These are phyloP conservation scores for Epithemia pelagica DNA, from an alignment of 108 stramenopile genomes.

Conservation along the genomic window DNA sequence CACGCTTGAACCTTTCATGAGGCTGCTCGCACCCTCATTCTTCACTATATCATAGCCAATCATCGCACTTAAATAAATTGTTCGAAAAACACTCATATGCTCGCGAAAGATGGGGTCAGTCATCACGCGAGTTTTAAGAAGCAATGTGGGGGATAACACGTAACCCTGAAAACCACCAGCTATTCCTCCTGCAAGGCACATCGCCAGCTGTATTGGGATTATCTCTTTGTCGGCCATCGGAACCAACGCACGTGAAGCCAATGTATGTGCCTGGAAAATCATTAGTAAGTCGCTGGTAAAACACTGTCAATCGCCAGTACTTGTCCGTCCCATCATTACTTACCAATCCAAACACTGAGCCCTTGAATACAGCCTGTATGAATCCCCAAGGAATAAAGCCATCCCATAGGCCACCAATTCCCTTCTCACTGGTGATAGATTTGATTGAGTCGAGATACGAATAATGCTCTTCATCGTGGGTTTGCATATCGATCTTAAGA, in stretches of 20 bases:
- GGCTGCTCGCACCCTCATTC: conserved; percentile 31
- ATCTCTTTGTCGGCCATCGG: conserved; percentile 22
- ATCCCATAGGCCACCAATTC: conserved; percentile 52
- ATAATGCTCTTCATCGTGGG: conserved; percentile 15
- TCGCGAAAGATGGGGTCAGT: conserved; percentile 53
- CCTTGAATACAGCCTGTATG: conserved; percentile 45
- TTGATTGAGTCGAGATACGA: conserved; percentile 20
- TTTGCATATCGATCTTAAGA: conserved; percentile 50
- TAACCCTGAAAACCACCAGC: conserved; percentile 52
- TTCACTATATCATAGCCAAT: conserved; percentile 40
- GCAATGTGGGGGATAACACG: conserved; percentile 48
- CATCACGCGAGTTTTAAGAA: conserved; percentile 73
- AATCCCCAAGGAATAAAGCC: conserved; percentile 70
- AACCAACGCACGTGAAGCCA: conserved; percentile 10
- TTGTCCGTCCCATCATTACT: too few relatives aligned
- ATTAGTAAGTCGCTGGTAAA: too few relatives aligned
- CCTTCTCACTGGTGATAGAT: conserved; percentile 43
- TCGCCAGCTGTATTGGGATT: conserved; percentile 19
- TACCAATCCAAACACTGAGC: conserved; percentile 38
- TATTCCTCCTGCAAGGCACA: conserved; percentile 39
- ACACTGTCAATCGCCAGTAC: too few relatives aligned
- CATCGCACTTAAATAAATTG: conserved; percentile 14
- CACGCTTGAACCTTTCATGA: conserved; percentile 51
- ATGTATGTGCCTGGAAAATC: conserved; percentile 24
- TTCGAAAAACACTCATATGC: conserved; percentile 21